Base-by-base conservation (phyloP, 306 rosid species). In the Nissolia schottii region DNA sequence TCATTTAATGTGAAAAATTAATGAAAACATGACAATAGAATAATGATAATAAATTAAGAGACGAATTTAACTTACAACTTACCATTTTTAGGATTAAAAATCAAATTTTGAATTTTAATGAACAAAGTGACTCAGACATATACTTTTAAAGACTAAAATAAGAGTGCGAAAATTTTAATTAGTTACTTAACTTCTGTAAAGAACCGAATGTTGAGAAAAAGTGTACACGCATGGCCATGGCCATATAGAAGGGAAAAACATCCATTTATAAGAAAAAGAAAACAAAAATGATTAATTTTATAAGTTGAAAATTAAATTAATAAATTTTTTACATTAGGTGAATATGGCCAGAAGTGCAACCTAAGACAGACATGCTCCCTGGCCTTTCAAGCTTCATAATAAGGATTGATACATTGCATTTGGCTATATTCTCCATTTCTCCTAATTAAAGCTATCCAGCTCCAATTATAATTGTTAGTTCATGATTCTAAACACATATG, bases 361-460 rank as follows among this genome's bases (percentile, higher is more conserved):
- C 77, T 71, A 76, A 76, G 82, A 76, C 79, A 79, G 46, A 79
- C 76, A 76, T 83, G 49, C 77, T 73, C 28, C 49, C 68, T 23
- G 60, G 67, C 60, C 59, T 65, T 58, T 60, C 43, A 9, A 22
- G 25, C 65, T 40, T 75, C 19, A 29, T 54, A 70, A 29, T 54
- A 70, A 48, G 68, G 56, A 71, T 34, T 51, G 70, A 71, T 83
- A 73, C 87, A 79, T 58, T 76, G 87, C 46, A 79, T 79, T 76
- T 71, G 78, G 79, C 57, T 62, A 53, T n/a, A n/a, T n/a, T n/a
- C n/a, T n/a, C n/a, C n/a, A n/a, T n/a, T 64, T 68, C 37, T 71
- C 40, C 37, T 50, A 18, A 49, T 31, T 31, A 19, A 37, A n/a
- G n/a, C n/a, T n/a, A n/a, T n/a, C n/a, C n/a, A 62, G 58, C 29